Percentiles rank a stretch among this genome's conserved stretches.
These are phyloP conservation scores for Micractinium sp. DNA, from an alignment of 139 green algal genomes.

Conservation along the genomic window DNA sequence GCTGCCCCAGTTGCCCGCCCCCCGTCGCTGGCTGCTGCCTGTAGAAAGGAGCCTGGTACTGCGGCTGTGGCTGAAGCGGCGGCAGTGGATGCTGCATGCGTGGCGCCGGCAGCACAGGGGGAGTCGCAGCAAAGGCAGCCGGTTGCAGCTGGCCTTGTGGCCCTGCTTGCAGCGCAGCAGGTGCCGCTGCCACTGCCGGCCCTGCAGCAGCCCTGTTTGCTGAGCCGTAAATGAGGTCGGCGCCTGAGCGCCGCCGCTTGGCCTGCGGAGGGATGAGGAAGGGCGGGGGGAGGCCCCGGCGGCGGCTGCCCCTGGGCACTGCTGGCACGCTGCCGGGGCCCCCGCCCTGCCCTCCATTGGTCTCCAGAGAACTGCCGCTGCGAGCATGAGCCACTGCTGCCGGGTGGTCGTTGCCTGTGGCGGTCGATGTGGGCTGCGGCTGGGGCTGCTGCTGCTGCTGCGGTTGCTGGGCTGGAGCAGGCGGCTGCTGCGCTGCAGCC, in stretches of 20 bases:
- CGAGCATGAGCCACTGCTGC: background rate
- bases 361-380: background rate
- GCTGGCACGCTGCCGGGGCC: background rate
- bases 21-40: background rate
- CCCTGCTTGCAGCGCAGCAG: background rate
- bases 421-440: background rate
- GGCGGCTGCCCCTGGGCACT: background rate
- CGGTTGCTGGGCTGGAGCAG: background rate
- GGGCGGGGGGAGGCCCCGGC: background rate
- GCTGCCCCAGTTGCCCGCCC: background rate
- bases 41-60: background rate
- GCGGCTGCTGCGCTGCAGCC: background rate
- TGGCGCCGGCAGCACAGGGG: background rate
- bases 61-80: background rate
- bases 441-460: background rate
- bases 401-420: background rate
- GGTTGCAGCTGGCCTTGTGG: background rate
- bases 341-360: background rate
- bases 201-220: background rate
- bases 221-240: background rate
- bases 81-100: background rate
- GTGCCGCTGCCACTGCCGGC: background rate
- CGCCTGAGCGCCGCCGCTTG: conserved; percentile 2
- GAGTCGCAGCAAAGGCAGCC: no score
- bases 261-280: background rate